Evolutionary conservation across 805 yeast genomes (phyloP).

Genomic region (Ogataea corticis): DNA sequence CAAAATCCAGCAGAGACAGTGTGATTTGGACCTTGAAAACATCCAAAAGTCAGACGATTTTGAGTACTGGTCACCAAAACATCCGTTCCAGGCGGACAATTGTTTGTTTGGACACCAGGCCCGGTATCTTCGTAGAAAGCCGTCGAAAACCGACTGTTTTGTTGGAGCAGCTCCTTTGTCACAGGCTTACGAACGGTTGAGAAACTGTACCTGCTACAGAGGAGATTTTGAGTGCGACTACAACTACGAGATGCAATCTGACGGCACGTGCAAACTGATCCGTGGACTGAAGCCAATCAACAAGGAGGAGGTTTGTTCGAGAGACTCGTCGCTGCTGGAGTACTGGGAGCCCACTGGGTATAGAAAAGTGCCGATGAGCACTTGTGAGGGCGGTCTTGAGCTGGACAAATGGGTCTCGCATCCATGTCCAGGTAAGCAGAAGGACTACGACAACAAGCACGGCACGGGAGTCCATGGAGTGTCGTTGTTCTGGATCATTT

Average conservation of each 20-base stretch:
- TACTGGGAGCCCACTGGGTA: conserved; percentile 92
- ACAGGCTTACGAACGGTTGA: conserved; percentile 53
- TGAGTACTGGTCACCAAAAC: conserved; percentile 62
- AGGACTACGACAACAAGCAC: conserved; percentile 51
- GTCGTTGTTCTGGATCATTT: conserved; percentile 51
- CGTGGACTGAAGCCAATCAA: conserved; percentile 70
- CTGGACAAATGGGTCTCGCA: conserved; percentile 64
- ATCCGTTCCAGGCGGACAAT: conserved; percentile 48
- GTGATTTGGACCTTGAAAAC: conserved; percentile 46
- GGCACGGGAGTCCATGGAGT: conserved; percentile 56
- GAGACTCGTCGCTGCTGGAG: conserved; percentile 55
- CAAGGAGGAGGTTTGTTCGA: conserved; percentile 57
- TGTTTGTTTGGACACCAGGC: conserved; percentile 76
- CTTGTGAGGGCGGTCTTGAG: conserved; percentile 79
- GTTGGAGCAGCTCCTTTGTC: conserved; percentile 64
- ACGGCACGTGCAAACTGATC: conserved; percentile 87
- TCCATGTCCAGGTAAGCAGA: conserved; percentile 88
- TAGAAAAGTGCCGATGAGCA: conserved; percentile 78
- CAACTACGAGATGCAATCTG: conserved; percentile 66
- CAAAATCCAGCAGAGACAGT: conserved; percentile 50
- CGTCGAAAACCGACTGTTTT: conserved; percentile 63
- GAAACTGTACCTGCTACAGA: conserved; percentile 82
- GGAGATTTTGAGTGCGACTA: conserved; percentile 93
- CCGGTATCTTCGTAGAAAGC: conserved; percentile 55
- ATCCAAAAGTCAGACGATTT: conserved; percentile 50